Conservation (phyloP, 805 yeast species). For the Metschnikowia gruessii region DNA sequence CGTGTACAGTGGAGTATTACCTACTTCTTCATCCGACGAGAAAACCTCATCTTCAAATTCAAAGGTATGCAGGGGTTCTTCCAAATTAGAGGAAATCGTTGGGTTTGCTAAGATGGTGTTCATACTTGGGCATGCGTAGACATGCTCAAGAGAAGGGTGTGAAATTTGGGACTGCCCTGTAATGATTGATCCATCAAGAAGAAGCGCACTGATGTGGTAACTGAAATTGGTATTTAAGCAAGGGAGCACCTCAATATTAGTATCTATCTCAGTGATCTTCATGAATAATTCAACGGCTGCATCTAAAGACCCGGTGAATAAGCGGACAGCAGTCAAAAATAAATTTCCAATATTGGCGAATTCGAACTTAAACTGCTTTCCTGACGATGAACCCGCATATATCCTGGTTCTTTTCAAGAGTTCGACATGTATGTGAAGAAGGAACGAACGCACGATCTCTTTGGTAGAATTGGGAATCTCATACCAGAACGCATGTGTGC, state of each 20-base stretch:
- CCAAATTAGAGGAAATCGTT: background rate
- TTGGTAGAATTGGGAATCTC: constrained; percentile 56
- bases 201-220: constrained; percentile 77
- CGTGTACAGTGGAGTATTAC: constrained; percentile 65
- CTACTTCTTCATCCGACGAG: constrained; percentile 44
- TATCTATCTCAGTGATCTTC: constrained; percentile 59
- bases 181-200: constrained; percentile 66
- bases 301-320: constrained; percentile 81
- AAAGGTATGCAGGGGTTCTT: background rate
- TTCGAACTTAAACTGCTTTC: constrained; percentile 64
- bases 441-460: constrained; percentile 72
- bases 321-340: constrained; percentile 74
- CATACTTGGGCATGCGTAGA: constrained; percentile 21
- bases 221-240: constrained; percentile 82
- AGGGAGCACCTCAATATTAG: constrained; percentile 60
- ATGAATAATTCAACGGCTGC: constrained; percentile 75
- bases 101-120: background rate
- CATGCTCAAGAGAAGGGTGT: constrained; percentile 55
- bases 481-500: constrained; percentile 68
- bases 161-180: constrained; percentile 94
- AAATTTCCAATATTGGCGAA: constrained; percentile 84
- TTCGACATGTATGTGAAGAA: constrained; percentile 77
- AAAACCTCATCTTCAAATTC: background rate
- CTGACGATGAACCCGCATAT: constrained; percentile 25
- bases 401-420: constrained; percentile 60